Conservation (phyloP, 1,284 basidiomycete species). For the Ustilago lituana region DNA sequence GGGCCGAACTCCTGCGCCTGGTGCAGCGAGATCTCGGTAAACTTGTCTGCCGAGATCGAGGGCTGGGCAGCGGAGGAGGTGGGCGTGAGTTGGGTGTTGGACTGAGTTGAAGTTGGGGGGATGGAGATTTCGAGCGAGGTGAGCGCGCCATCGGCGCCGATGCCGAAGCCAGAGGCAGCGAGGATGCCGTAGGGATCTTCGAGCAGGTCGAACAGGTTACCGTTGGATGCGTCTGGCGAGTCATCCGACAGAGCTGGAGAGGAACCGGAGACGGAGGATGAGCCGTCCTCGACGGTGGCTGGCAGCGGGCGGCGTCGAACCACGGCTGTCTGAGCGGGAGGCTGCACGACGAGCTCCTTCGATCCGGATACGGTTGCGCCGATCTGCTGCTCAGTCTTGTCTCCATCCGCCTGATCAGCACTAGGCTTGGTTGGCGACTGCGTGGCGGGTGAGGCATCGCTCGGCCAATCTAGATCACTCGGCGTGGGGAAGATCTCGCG, state of each 20-base stretch:
- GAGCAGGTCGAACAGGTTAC: conserved; percentile 55
- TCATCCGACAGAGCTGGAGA: conserved; percentile 40
- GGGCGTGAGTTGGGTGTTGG: conserved; percentile 12
- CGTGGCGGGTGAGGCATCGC: conserved; percentile 15
- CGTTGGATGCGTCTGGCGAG: conserved; percentile 23
- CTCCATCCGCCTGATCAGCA: background rate
- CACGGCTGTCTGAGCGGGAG: conserved; percentile 9
- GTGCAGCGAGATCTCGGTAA: conserved; percentile 58
- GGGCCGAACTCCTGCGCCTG: conserved; percentile 43
- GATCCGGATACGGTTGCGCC: conserved; percentile 1
- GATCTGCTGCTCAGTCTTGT: background rate
- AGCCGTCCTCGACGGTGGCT: conserved; percentile 63
- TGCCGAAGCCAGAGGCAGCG: conserved; percentile 56
- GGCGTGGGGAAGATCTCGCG: conserved; percentile 53
- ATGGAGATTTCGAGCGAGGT: conserved; percentile 25
- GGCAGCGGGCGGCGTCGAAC: conserved; percentile 51
- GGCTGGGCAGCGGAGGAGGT: conserved; percentile 6
- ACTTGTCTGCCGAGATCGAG: conserved; percentile 47
- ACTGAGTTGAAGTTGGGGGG: background rate
- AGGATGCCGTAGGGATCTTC: conserved; percentile 65
- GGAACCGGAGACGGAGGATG: conserved; percentile 43
- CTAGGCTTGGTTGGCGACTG: conserved; percentile 11
- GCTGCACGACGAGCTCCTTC: conserved; percentile 2
- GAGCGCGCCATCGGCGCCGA: conserved; percentile 27
- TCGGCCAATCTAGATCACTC: conserved; percentile 45